Evolutionary conservation across 2,329 filamentous ascomycete genomes (phyloP).

Genomic region (Fusarium sp.): DNA sequence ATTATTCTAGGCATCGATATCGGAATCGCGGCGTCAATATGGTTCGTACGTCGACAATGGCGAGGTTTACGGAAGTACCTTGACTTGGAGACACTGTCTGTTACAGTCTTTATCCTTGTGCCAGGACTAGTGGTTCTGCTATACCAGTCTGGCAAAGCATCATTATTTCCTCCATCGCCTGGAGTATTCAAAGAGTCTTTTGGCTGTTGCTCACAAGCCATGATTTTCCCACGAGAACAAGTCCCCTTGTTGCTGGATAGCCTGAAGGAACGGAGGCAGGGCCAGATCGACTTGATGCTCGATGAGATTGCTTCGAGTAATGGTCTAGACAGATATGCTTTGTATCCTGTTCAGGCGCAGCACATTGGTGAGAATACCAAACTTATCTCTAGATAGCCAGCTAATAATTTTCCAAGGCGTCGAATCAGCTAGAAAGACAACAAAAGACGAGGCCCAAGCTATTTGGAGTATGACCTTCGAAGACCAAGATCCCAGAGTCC

Average conservation of each 20-base stretch:
- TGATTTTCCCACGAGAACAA: conserved; percentile 11
- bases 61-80: conserved; percentile 1
- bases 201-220: conserved; percentile 27
- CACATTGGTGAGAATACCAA: conserved; percentile 7
- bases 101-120: conserved; percentile 5
- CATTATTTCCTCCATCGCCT: not conserved
- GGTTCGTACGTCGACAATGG: conserved; percentile 6
- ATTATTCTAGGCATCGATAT: conserved; percentile 12
- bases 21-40: not conserved
- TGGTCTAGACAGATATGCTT: conserved; percentile 12
- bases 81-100: not conserved
- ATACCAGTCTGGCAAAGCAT: conserved; percentile 27
- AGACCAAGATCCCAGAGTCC: not conserved
- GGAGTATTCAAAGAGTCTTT: conserved; percentile 27
- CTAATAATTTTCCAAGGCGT: not conserved
- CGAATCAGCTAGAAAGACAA: conserved; percentile 16
- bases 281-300: conserved; percentile 26
- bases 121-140: conserved; percentile 18
- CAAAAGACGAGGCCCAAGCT: conserved; percentile 16
- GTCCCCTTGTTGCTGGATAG: not conserved
- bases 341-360: conserved; percentile 25
- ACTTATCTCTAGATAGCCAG: accelerated
- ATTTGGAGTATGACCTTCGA: conserved; percentile 32
- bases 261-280: not conserved
- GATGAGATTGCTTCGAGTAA: conserved; percentile 8